Base-by-base conservation (phyloP, 129 eudicot species). In the Apium graveolens region DNA sequence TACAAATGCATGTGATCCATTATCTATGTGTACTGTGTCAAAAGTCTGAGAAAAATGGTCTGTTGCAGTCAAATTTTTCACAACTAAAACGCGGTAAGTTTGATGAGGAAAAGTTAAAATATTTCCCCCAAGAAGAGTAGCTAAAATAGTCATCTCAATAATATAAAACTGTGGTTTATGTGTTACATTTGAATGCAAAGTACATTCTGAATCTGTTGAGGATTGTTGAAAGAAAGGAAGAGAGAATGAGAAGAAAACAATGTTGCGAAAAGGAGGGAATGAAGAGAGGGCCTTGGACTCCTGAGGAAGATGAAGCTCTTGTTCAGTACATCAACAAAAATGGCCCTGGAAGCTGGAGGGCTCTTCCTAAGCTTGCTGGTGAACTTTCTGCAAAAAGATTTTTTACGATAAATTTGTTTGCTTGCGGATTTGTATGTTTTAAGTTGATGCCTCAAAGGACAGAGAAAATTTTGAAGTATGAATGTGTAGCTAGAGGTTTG, bases 291-390 rank as follows among this genome's bases (percentile, higher is more conserved):
- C 90, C 96, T 20, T 93, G 97, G 98, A 80, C 97, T 24, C 82
- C 86, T 48, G 97, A 91, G 66, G 98, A 93, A 89, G 98, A 93
- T 77, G 91, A 87, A 38, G 73, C 86, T 74, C 85, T 93, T 35
- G 26, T 87, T 29, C 85, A 90, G 24, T 88, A 83, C 73, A 88
- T 92, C 71, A 84, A 80, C 80, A 80, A 84, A 72, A 41, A 72
- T 79, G 98, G 98, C 72, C 92, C 89, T 79, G 92, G 93, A 17
- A 92, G 91, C 90, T 92, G 98, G 98, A 85, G 98, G 46, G 87
- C 96, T 85, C 93, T 92, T 18, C 98, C 98, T 26, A 90, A 90
- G 69, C 91, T 83, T 71, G 96, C 98, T 76, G 98, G 96, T 65
- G 9, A 27, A n/a, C n/a, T n/a, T n/a, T n/a, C n/a, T n/a, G n/a